Percentiles rank a stretch among this genome's conserved stretches.
phyloP scores from a whole-genome alignment of 1,284 basidiomycete genomes.

The Sporisorium exsertum region DNA sequence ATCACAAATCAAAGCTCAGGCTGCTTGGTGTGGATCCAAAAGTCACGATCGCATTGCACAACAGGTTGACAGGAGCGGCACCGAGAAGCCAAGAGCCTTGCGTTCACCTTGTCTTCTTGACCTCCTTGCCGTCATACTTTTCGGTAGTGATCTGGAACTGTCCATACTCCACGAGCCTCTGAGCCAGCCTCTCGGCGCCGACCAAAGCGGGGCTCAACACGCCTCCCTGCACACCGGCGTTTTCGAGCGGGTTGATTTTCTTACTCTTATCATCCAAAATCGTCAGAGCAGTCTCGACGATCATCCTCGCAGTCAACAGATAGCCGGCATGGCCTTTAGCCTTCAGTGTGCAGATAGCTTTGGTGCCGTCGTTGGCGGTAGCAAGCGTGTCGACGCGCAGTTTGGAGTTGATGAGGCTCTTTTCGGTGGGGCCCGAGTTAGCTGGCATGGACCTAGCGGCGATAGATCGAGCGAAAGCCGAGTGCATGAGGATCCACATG shows the following conservation, averaged over 20 bases:
- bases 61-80: background rate
- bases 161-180: conserved; percentile 75
- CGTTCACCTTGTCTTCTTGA: conserved; percentile 22
- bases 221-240: conserved; percentile 74
- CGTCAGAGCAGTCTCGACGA: conserved; percentile 80
- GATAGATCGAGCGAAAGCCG: conserved; percentile 15
- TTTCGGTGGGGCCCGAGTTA: conserved; percentile 35
- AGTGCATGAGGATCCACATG: conserved; percentile 49
- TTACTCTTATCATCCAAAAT: conserved; percentile 74
- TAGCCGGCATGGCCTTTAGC: conserved; percentile 86
- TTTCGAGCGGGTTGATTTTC: conserved; percentile 71
- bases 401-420: conserved; percentile 9
- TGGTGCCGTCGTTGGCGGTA: conserved; percentile 71
- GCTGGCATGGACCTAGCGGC: conserved; percentile 14
- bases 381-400: conserved; percentile 65
- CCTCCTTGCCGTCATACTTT: conserved; percentile 9
- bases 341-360: conserved; percentile 75
- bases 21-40: background rate
- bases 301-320: conserved; percentile 77
- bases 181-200: conserved; percentile 79
- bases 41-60: background rate
- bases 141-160: conserved; percentile 72
- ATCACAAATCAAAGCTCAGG: background rate
- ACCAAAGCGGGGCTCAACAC: conserved; percentile 82
- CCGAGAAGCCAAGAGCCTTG: background rate